Percentiles rank a stretch among this genome's conserved stretches.
These are phyloP conservation scores for Nakazawaea holstii DNA, from an alignment of 805 yeast species.

Conservation along the genomic window DNA sequence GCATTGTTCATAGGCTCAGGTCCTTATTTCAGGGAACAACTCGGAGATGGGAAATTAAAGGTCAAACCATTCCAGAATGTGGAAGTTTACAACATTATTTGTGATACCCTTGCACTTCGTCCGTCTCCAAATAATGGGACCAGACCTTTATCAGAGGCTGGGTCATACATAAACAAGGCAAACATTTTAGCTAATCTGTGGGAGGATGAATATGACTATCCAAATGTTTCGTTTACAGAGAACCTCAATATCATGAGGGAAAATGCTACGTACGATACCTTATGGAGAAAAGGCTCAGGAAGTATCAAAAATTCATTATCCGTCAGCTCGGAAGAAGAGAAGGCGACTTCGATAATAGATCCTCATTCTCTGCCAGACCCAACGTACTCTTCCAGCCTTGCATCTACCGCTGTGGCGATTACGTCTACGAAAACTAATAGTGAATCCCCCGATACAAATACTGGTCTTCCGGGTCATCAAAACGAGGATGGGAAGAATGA, in stretches of 20 bases:
- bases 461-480: no score
- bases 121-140: slow-evolving; percentile 64
- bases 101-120: slow-evolving; percentile 50
- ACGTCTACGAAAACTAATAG: no score
- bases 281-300: slow-evolving; percentile 20
- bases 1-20: slow-evolving; percentile 79
- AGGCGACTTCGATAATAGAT: no score
- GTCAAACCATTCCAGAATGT: slow-evolving; percentile 65
- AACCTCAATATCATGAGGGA: slow-evolving; percentile 36
- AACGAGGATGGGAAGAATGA: no score
- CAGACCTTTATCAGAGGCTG: slow-evolving; percentile 2
- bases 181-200: slow-evolving; percentile 36
- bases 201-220: slow-evolving; percentile 43
- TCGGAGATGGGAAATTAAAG: slow-evolving; percentile 24
- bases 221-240: slow-evolving; percentile 41
- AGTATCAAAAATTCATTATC: background rate
- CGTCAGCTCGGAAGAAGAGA: background rate
- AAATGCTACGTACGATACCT: slow-evolving; percentile 46
- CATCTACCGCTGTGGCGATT: no score
- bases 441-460: no score
- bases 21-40: slow-evolving; percentile 53
- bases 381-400: no score
- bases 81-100: slow-evolving; percentile 69
- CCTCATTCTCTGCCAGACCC: no score
- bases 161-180: slow-evolving; percentile 18